phyloP scores from a whole-genome alignment of 163 green algal species.

The Chlorella variabilis region DNA sequence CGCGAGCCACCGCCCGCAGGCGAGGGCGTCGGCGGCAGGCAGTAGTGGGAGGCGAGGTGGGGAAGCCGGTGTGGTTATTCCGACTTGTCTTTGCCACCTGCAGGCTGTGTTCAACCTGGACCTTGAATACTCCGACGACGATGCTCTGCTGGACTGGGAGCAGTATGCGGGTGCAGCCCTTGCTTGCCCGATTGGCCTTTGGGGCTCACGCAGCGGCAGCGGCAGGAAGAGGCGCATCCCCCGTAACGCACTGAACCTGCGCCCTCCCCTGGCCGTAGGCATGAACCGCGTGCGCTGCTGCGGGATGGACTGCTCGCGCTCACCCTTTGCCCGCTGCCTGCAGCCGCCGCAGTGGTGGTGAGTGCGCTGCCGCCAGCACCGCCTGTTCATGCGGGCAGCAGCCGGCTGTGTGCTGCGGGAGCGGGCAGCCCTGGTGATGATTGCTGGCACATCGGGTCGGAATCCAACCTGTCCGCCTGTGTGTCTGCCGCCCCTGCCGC shows the following conservation, averaged over 20 bases:
- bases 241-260: background rate
- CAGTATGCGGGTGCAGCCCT: slow-evolving; percentile 47
- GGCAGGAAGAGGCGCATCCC: too few species aligned
- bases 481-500: too few species aligned
- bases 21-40: background rate
- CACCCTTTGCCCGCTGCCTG: slow-evolving; percentile 16
- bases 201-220: too few species aligned
- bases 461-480: too few species aligned
- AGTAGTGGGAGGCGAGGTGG: background rate
- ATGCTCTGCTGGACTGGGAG: slow-evolving; percentile 71
- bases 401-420: too few species aligned
- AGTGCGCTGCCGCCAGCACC: slow-evolving; percentile 18
- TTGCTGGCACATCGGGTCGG: too few species aligned
- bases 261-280: background rate
- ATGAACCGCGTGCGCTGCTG: slow-evolving; percentile 42
- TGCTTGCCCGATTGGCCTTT: too few species aligned
- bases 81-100: too few species aligned
- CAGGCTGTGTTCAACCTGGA: slow-evolving; percentile 47
- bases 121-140: slow-evolving; percentile 46
- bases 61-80: too few species aligned
- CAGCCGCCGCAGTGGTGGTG: slow-evolving; percentile 61
- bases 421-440: too few species aligned
- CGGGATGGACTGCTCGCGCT: slow-evolving; percentile 46
- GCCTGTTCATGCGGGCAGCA: background rate
- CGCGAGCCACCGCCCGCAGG: slow-evolving; percentile 2